Evolutionary conservation across 306 rosid species (phyloP).

Genomic region (Crotalaria pallida): DNA sequence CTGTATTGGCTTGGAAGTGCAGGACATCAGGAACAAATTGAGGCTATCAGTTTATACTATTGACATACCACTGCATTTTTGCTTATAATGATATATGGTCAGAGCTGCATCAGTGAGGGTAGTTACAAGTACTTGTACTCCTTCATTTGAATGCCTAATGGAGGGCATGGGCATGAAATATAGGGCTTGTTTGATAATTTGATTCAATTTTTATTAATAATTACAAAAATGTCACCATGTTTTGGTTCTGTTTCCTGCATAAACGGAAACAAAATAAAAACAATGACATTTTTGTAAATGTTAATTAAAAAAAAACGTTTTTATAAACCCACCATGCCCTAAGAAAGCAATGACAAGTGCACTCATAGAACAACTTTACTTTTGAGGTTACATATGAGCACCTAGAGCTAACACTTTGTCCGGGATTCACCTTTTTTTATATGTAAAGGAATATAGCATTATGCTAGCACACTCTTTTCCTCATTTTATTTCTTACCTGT

Average conservation of each 20-base stretch:
- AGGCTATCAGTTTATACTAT: constrained; percentile 1
- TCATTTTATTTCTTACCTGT: background rate
- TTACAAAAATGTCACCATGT: no score
- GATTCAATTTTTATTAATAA: no score
- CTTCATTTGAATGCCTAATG: constrained; percentile 20
- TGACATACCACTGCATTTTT: background rate
- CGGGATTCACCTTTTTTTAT: no score
- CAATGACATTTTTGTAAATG: no score
- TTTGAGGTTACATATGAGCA: constrained; percentile 10
- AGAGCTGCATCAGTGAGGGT: constrained; percentile 10
- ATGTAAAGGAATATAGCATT: constrained; percentile 19
- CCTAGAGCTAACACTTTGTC: constrained; percentile 4
- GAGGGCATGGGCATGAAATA: background rate
- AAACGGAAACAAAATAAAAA: no score
- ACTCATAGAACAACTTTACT: background rate
- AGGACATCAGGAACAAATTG: constrained; percentile 15
- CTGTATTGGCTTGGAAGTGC: constrained; percentile 12
- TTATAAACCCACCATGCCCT: no score
- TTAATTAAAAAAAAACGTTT: no score
- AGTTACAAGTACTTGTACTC: constrained; percentile 14
- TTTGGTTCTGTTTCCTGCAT: no score
- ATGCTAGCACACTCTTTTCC: background rate
- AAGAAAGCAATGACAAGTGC: background rate
- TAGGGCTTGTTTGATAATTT: no score
- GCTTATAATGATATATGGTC: background rate